Conservation (phyloP, 768 basidiomycete genomes). For the Naganishia randhawae region DNA sequence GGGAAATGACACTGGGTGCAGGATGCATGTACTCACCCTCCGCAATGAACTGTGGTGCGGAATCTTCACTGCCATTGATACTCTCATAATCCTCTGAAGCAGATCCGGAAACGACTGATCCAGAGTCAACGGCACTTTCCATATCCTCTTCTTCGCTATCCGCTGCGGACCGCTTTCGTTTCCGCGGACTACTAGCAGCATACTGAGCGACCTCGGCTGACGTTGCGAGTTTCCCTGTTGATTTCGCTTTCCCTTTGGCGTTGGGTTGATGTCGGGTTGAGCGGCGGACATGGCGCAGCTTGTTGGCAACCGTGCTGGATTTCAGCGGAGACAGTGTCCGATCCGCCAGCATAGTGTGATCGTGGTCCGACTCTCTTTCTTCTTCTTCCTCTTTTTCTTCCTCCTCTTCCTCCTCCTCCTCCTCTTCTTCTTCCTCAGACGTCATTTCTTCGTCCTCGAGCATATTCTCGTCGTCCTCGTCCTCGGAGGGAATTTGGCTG, state of each 20-base stretch:
- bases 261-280: neutral
- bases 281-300: neutral
- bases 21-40: neutral
- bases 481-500: neutral
- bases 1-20: no score
- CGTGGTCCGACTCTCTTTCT: neutral
- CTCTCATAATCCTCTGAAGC: neutral
- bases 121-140: neutral
- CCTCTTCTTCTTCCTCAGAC: neutral
- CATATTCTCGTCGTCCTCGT: neutral
- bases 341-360: neutral
- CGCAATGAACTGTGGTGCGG: neutral
- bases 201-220: constrained; percentile 18
- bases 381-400: neutral
- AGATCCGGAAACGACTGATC: neutral
- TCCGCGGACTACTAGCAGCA: constrained; percentile 13
- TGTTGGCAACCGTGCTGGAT: constrained; percentile 7
- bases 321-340: constrained; percentile 2
- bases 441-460: neutral
- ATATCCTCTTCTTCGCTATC: constrained; percentile 4
- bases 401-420: neutral
- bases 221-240: constrained; percentile 4
- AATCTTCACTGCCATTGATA: neutral
- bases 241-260: neutral
- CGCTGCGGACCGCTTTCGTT: constrained; percentile 11